Evolutionary conservation across 192 early-diverging fungal species (phyloP).

Genomic region (Phycomyces blakesleeanus): DNA sequence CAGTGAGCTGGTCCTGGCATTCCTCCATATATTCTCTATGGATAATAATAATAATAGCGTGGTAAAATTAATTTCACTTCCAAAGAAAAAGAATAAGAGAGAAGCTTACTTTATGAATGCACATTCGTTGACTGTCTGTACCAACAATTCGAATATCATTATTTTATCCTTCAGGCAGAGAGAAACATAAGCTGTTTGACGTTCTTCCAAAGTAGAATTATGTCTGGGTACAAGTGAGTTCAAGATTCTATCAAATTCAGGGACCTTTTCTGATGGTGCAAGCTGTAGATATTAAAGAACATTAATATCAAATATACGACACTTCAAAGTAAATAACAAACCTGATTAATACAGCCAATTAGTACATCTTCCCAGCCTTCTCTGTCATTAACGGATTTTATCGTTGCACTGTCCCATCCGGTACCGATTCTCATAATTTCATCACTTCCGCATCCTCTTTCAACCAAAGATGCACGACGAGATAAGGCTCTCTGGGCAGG

Average conservation of each 20-base stretch:
- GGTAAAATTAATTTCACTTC: not conserved
- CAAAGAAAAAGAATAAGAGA: not conserved
- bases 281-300: conserved; percentile 26
- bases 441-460: conserved; percentile 35
- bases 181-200: conserved; percentile 34
- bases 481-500: not conserved
- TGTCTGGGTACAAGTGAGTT: conserved; percentile 40
- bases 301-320: not conserved
- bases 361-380: conserved; percentile 49
- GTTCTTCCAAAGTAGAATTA: conserved; percentile 36
- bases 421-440: conserved; percentile 37
- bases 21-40: conserved; percentile 68
- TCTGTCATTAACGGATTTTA: conserved; percentile 28
- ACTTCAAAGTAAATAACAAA: conserved; percentile 4
- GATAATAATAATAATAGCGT: not conserved
- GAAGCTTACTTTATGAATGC: conserved; percentile 44
- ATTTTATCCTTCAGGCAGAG: conserved; percentile 53
- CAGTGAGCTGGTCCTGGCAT: conserved; percentile 63
- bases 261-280: conserved; percentile 37
- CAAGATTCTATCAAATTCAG: conserved; percentile 44
- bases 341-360: conserved; percentile 52
- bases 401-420: conserved; percentile 41
- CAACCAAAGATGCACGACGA: not conserved
- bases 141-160: conserved; percentile 56
- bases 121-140: conserved; percentile 59